A percentile compares a stretch with the other conserved stretches of the same genome.
phyloP scores from a whole-genome alignment of 345 rosid species.

The Nasturtium officinale region DNA sequence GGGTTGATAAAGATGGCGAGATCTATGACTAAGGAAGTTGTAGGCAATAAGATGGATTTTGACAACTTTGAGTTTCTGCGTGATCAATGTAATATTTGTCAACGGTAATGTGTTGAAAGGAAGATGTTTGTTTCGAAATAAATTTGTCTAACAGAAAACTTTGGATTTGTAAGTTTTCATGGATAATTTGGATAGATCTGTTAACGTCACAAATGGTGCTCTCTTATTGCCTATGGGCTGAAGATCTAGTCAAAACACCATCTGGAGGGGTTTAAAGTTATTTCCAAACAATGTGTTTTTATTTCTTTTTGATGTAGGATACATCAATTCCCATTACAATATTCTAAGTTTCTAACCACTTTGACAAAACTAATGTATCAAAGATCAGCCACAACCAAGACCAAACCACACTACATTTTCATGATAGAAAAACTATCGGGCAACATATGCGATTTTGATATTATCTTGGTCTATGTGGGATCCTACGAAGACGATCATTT shows the following conservation, averaged over 20 bases:
- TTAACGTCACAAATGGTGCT: not conserved
- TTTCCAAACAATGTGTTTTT: too few relatives aligned
- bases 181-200: not conserved
- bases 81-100: not conserved
- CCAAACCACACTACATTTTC: not conserved
- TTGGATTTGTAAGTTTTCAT: not conserved
- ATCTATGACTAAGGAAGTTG: slow-evolving; percentile 26
- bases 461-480: slow-evolving; percentile 4
- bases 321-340: too few relatives aligned
- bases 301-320: too few relatives aligned
- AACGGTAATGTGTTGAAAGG: not conserved
- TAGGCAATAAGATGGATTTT: not conserved
- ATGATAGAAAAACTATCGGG: not conserved
- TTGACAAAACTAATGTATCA: too few relatives aligned
- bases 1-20: slow-evolving; percentile 30
- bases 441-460: slow-evolving; percentile 5
- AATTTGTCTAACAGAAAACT: not conserved
- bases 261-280: too few relatives aligned
- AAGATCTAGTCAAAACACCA: too few relatives aligned
- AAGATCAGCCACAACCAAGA: too few relatives aligned
- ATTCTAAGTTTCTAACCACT: too few relatives aligned
- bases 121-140: not conserved
- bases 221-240: not conserved
- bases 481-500: slow-evolving; percentile 24
- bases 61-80: slow-evolving; percentile 19